Conservation (phyloP, 2,329 filamentous ascomycete genomes). For the Colletotrichum godetiae region DNA sequence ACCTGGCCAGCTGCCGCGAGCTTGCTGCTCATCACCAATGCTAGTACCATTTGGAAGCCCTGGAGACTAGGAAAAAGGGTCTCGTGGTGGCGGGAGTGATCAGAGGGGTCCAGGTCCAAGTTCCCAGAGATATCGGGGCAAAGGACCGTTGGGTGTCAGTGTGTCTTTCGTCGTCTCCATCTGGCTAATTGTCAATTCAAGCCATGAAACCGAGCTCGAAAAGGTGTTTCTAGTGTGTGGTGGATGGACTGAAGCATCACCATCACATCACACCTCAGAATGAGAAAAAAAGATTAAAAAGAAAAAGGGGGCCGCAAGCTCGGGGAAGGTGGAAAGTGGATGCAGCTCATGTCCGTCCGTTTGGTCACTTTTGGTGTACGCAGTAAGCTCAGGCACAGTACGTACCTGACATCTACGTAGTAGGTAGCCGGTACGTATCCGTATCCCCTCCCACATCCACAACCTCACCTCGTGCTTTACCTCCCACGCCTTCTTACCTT, state of each 20-base stretch:
- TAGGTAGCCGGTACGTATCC: background rate
- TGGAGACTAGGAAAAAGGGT: background rate
- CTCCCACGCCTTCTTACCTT: background rate
- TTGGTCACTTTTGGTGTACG: conserved; percentile 8
- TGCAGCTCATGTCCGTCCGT: conserved; percentile 25
- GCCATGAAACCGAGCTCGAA: conserved; percentile 14
- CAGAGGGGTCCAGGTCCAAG: conserved; percentile 12
- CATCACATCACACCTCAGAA: conserved; percentile 14
- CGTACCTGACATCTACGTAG: conserved; percentile 3
- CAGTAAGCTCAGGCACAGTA: conserved; percentile 4
- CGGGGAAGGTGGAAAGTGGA: conserved; percentile 35
- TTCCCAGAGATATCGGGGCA: background rate
- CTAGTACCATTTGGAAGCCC: conserved; percentile 10
- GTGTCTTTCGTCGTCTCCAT: conserved; percentile 9
- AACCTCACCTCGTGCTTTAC: background rate
- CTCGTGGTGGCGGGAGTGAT: conserved; percentile 17
- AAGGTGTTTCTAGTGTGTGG: conserved; percentile 5
- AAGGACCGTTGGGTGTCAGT: background rate
- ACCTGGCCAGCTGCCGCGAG: conserved; percentile 21
- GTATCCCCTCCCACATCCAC: background rate
- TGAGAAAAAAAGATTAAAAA: conserved; percentile 21
- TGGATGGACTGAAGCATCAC: conserved; percentile 17
- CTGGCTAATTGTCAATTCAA: conserved; percentile 9
- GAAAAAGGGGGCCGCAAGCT: conserved; percentile 25
- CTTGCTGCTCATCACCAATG: conserved; percentile 24